These are phyloP conservation scores for Macadamia integrifolia DNA, from an alignment of 164 flowering plant genomes.

Conservation along the genomic window DNA sequence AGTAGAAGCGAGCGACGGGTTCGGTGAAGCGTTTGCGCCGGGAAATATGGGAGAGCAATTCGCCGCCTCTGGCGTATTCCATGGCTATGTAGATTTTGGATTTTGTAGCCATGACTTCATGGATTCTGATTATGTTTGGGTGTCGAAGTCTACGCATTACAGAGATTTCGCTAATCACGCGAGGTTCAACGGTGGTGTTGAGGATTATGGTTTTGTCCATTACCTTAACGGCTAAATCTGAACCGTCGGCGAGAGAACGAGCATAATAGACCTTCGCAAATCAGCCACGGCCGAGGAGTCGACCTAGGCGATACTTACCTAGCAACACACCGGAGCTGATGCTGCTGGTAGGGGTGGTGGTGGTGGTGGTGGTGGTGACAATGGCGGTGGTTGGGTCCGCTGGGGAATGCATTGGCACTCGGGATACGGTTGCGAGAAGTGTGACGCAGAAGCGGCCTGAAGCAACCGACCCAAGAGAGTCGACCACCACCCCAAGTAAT, in stretches of 20 bases:
- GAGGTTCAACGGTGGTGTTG: conserved; percentile 40
- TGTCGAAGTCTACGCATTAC: conserved; percentile 63
- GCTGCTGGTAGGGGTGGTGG: not conserved
- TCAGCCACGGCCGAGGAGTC: conserved; percentile 59
- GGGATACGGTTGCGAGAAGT: not conserved
- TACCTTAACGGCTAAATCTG: conserved; percentile 49
- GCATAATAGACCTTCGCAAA: conserved; percentile 72
- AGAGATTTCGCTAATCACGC: conserved; percentile 45
- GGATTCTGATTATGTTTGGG: conserved; percentile 57
- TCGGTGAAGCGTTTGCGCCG: conserved; percentile 43
- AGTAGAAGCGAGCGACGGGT: conserved; percentile 39
- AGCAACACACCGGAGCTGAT: conserved; percentile 15
- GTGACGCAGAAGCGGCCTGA: not conserved
- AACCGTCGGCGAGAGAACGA: conserved; percentile 24
- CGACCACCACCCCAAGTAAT: too few relatives aligned
- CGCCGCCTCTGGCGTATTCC: conserved; percentile 72
- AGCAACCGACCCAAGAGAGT: too few relatives aligned
- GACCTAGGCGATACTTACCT: conserved; percentile 47
- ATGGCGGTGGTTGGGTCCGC: not conserved
- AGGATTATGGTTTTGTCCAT: conserved; percentile 40
- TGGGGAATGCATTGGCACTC: too few relatives aligned
- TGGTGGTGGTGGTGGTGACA: not conserved
- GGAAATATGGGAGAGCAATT: conserved; percentile 41
- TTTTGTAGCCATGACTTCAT: conserved; percentile 75
- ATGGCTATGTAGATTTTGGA: conserved; percentile 65